Evolutionary conservation across 441 rosid species (phyloP), one percentile per base, ranked within the genome.

Genomic region (Mallotus repandus): DNA sequence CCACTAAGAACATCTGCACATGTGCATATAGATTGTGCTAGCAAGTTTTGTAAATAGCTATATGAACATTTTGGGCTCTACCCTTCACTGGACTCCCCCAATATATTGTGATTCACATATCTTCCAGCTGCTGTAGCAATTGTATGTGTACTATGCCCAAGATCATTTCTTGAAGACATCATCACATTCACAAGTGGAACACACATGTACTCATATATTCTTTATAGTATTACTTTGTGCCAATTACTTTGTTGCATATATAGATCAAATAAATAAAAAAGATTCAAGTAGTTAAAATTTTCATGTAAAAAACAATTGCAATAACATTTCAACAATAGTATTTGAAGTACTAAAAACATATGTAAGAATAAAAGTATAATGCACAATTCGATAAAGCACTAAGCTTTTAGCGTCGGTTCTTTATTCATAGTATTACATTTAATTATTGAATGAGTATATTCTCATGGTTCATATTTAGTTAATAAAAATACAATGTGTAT

Each of bases 1-100:
- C 71, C 82, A 1, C 57, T 55, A 8, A 76, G 52, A 13, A 76
- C 41, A 25, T 78, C 82, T 19, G 80, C 52, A 2, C 70, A 64
- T 0, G 21, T 48, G 14, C 82, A n/a, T n/a, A 81, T 0, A 0
- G 4, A 45, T 50, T 0, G 29, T 35, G 57, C 84, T 78, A 81
- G 12, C 78, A 78, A 4, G 59, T 60, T 73, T 78, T 78, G 77
- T 76, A 81, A 5, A 66, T 59, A 0, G 82, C 66, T 0, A 81
- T 60, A 19, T 74, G 75, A 29, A 82, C 79, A 35, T 61, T 48
- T 0, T 74, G 78, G 1, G 75, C 80, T 7, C 77, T 77, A 2
- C 84, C 78, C 3, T 69, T 46, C 1, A 69, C 71, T 63, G 29
- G 2, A 8, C 4, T 2, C 12, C 4, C 52, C 66, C 2, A 21